phyloP scores from a whole-genome alignment of 257 asterid genomes.

The Dorcoceras hygrometricum region DNA sequence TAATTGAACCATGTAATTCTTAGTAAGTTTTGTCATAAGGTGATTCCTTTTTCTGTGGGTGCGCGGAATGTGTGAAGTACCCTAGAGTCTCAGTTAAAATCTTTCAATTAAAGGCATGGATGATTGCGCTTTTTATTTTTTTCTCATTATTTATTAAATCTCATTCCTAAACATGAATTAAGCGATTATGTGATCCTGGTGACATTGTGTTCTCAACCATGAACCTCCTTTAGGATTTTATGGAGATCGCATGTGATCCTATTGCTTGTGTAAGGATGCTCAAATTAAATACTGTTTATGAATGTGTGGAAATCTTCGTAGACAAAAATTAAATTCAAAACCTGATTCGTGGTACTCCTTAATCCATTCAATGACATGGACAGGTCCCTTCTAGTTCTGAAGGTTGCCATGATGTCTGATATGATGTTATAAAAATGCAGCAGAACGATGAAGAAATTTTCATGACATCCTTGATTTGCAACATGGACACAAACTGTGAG shows the following conservation, averaged over 20 bases:
- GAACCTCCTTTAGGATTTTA: conserved; percentile 12
- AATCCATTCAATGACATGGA: background rate
- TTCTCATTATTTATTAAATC: no score
- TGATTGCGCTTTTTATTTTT: no score
- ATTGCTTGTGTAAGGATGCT: conserved; percentile 7
- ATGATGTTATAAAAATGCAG: conserved; percentile 20
- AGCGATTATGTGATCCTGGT: no score
- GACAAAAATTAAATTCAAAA: background rate
- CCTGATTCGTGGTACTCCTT: background rate
- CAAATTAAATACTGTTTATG: background rate
- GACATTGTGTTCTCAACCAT: background rate
- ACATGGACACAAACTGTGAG: conserved; percentile 59
- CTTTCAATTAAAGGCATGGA: no score
- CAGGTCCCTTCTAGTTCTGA: conserved; percentile 10
- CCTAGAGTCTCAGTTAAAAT: no score
- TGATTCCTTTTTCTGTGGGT: no score
- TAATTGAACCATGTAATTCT: background rate
- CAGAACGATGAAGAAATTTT: conserved; percentile 80
- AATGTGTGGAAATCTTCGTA: background rate
- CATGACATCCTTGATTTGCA: conserved; percentile 91
- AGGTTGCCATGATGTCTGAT: background rate
- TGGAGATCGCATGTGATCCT: conserved; percentile 2
- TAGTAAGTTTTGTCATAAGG: background rate
- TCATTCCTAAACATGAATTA: no score
- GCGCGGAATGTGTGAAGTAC: no score